These are phyloP conservation scores for Apiospora marii DNA, from an alignment of 2,329 filamentous ascomycete genomes.

Conservation along the genomic window DNA sequence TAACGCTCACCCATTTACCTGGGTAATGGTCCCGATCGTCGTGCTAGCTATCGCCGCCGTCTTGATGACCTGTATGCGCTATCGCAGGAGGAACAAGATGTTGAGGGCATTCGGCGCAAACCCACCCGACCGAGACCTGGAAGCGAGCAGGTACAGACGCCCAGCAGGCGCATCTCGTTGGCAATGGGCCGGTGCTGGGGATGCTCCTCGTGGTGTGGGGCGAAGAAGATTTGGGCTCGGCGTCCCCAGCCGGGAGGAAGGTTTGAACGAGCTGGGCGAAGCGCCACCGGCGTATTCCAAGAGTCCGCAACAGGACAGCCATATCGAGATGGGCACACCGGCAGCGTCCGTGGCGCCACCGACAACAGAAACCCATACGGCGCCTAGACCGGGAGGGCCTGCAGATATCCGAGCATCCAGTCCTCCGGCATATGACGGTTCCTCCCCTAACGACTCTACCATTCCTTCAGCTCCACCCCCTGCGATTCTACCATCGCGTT, in stretches of 20 bases:
- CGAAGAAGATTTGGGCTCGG: constrained; percentile 30
- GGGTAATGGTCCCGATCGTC: constrained; percentile 41
- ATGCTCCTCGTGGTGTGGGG: constrained; percentile 13
- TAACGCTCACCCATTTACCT: constrained; percentile 33
- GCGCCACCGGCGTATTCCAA: constrained; percentile 42
- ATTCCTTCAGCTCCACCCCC: constrained; percentile 7
- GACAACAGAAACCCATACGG: background rate
- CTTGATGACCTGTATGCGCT: constrained; percentile 39
- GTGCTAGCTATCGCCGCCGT: constrained; percentile 37
- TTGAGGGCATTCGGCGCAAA: background rate
- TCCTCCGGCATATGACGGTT: constrained; percentile 11
- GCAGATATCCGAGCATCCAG: background rate
- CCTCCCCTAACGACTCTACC: background rate
- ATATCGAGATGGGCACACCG: constrained; percentile 20
- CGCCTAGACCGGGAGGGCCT: background rate
- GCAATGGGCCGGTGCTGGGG: constrained; percentile 25
- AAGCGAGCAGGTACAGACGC: constrained; percentile 29
- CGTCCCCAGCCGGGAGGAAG: constrained; percentile 39
- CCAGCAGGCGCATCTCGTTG: constrained; percentile 28
- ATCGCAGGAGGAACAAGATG: constrained; percentile 34
- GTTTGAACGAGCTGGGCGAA: constrained; percentile 44
- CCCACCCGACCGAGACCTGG: constrained; percentile 32
- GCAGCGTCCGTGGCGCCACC: background rate
- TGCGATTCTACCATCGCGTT: constrained; percentile 8
- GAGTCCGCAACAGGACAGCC: constrained; percentile 31